phyloP scores from a whole-genome alignment of 2,329 filamentous ascomycete species.

The Pochonia chlamydosporia region DNA sequence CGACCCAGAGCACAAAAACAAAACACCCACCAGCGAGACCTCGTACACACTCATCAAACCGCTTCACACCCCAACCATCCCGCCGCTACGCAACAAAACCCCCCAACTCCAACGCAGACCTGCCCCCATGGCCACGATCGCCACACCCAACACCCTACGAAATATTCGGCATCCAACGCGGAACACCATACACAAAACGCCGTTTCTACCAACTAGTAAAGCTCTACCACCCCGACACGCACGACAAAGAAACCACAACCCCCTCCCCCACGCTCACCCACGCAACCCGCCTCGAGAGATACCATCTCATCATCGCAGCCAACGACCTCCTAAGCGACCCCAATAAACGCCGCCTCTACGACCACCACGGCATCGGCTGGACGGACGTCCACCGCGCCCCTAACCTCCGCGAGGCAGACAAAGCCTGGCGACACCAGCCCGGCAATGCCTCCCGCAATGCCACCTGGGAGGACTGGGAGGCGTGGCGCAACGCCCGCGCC shows the following conservation, averaged over 20 bases:
- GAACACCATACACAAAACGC: slow-evolving; percentile 71
- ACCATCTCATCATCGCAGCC: slow-evolving; percentile 80
- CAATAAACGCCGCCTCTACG: slow-evolving; percentile 72
- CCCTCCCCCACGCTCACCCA: slow-evolving; percentile 33
- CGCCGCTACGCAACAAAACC: slow-evolving; percentile 5
- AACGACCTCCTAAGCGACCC: slow-evolving; percentile 85
- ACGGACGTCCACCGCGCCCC: slow-evolving; percentile 47
- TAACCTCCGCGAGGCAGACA: slow-evolving; percentile 38
- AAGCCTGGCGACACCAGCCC: slow-evolving; percentile 41
- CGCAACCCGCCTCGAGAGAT: slow-evolving; percentile 72
- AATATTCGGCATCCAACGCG: slow-evolving; percentile 59
- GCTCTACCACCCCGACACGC: slow-evolving; percentile 85
- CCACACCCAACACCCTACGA: slow-evolving; percentile 77
- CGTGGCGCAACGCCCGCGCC: slow-evolving; percentile 57
- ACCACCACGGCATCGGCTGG: slow-evolving; percentile 80
- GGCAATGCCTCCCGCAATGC: slow-evolving; percentile 62
- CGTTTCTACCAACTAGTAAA: slow-evolving; percentile 91
- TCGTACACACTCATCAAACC: not conserved
- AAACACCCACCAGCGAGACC: not conserved
- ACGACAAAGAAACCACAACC: slow-evolving; percentile 16
- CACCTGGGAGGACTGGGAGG: slow-evolving; percentile 98
- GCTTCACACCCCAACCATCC: not conserved
- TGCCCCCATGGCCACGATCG: slow-evolving; percentile 39
- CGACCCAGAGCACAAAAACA: not conserved
- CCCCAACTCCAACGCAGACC: not conserved